Base-by-base conservation (phyloP, 768 basidiomycete genomes). In the Psilocybe sp. region DNA sequence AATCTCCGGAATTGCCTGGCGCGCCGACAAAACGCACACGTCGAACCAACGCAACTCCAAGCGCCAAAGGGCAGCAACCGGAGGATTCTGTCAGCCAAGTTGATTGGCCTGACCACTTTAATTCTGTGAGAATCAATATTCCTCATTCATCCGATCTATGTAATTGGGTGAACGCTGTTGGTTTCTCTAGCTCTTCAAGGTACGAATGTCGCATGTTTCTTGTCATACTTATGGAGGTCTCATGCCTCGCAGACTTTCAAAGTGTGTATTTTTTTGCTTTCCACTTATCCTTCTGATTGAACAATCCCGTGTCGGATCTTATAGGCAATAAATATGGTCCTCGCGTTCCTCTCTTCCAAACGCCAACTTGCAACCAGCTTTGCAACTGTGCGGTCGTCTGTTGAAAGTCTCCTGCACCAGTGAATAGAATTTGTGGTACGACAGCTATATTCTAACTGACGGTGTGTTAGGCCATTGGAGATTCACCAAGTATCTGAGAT, bases 321-420 rank as follows among this genome's bases (percentile, higher is more conserved):
- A 20, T 52, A 95, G 89, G 89, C 92, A 9, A 70, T 95, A 41
- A 95, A 94, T 58, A 91, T 92, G 12, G 89, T 96, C 4, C 77
- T 94, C 36, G 92, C 88, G 0, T 96, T 96, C 60, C 78, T 92
- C 35, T 88, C 89, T 2, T 84, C 89, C 0, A 77, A 89, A 53
- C 88, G 89, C 55, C 81, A 89, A 54, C 65, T 95, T 32, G 87
- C 90, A 6, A 84, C 81, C 6, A 93, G 89, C 0, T 95, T 93
- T 59, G 73, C 82, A 5, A 78, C 82, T 3, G 75, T 94, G 19
- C 78, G 86, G 38, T 75, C 79, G 12, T 90, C 89, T n/a, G 90
- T 92, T 0, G 92, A 95, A 69, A 73, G 78, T 41, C 72, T 94
- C 7, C 65, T 93, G 15, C 89, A 89, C 60, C 75, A 82, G 92